Percentiles rank a stretch among this genome's conserved stretches.
These are phyloP conservation scores for Coemansia sp. DNA, from an alignment of 192 early-diverging fungal species.

Conservation along the genomic window DNA sequence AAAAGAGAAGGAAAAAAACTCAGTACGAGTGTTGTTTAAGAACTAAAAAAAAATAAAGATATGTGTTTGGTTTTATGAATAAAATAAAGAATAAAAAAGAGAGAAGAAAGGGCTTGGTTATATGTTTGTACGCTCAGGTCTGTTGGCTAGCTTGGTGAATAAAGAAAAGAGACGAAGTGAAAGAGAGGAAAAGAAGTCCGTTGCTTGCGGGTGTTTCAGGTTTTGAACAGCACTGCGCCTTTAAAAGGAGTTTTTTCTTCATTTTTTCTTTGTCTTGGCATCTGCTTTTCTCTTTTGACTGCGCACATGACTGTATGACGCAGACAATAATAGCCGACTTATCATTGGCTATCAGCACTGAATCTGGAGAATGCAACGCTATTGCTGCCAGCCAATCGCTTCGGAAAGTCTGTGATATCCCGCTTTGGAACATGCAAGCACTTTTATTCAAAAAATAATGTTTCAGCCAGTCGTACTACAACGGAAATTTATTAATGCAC, in stretches of 20 bases:
- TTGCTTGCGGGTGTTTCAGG: neutral
- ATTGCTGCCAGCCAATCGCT: neutral
- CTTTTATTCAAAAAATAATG: neutral
- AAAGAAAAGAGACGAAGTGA: conserved; percentile 4
- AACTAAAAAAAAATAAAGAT: too few relatives aligned
- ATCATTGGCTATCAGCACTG: neutral
- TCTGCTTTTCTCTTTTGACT: neutral
- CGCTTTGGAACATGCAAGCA: neutral
- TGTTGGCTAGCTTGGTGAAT: neutral
- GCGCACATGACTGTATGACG: conserved; percentile 16
- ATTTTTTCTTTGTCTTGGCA: neutral
- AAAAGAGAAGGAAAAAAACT: too few relatives aligned
- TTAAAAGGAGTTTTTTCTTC: neutral
- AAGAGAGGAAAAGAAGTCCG: neutral
- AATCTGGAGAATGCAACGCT: neutral
- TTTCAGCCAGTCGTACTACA: too few relatives aligned
- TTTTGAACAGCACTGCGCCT: neutral
- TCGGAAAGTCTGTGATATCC: neutral
- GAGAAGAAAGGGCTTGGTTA: neutral
- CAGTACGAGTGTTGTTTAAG: too few relatives aligned
- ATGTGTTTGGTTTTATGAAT: too few relatives aligned
- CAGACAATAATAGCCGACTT: neutral
- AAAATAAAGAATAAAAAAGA: neutral
- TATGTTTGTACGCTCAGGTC: neutral
- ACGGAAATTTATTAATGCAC: too few relatives aligned